Percentiles rank a stretch among this genome's conserved stretches.
Evolutionary conservation across 169 alveolate species (phyloP).

Genomic region (Eimeria tenella): DNA sequence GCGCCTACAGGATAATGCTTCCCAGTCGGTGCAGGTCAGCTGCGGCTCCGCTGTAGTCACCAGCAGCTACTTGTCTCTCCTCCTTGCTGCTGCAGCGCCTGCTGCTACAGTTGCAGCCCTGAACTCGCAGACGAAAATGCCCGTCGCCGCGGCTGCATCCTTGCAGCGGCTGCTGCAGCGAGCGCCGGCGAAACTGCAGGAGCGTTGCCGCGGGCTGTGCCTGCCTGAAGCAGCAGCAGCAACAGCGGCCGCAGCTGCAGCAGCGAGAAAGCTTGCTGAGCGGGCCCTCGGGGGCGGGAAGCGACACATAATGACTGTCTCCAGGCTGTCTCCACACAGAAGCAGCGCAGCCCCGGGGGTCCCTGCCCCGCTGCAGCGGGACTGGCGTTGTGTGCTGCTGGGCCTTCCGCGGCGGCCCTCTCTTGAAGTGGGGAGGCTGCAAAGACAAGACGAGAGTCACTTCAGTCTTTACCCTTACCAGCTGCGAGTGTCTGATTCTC

Average conservation of each 20-base stretch:
- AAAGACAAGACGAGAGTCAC: conserved; percentile 1
- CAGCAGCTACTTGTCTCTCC: not conserved
- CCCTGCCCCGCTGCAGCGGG: conserved; percentile 74
- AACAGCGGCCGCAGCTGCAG: conserved; percentile 48
- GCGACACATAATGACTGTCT: not conserved
- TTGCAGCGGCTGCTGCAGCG: conserved; percentile 57
- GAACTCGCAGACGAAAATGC: not conserved
- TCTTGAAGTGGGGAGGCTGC: conserved; percentile 72
- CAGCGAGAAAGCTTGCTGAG: not conserved
- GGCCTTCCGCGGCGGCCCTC: conserved; percentile 76
- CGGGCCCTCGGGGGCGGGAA: conserved; percentile 5
- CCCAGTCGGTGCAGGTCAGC: not conserved
- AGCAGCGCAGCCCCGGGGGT: conserved; percentile 43
- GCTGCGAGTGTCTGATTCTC: conserved; percentile 17
- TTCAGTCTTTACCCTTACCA: conserved; percentile 57
- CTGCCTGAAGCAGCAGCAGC: conserved; percentile 45
- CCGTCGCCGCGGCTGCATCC: conserved; percentile 17
- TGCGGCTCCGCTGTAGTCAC: conserved; percentile 34
- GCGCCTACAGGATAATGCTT: conserved; percentile 13
- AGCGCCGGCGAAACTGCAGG: not conserved
- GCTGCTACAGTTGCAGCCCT: conserved; percentile 42
- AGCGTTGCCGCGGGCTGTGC: not conserved
- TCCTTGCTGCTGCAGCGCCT: conserved; percentile 30
- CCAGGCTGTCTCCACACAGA: conserved; percentile 61
- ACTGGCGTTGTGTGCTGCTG: conserved; percentile 77